These are phyloP conservation scores for Cryptococcus sp. DNA, from an alignment of 1,284 basidiomycete genomes.

Conservation along the genomic window DNA sequence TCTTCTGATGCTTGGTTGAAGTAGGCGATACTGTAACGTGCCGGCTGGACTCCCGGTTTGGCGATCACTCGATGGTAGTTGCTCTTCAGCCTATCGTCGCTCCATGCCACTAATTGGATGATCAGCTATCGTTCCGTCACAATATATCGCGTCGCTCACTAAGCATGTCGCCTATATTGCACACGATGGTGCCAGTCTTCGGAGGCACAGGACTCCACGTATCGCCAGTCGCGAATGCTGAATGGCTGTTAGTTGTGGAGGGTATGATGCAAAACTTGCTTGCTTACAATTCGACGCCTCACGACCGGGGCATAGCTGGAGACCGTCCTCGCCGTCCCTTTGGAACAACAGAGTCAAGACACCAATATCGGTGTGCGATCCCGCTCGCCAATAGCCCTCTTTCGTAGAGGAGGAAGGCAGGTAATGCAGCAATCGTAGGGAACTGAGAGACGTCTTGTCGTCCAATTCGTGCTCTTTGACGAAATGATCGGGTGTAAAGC, in stretches of 20 bases:
- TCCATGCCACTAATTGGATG: slow-evolving; percentile 17
- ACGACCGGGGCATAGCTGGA: slow-evolving; percentile 24
- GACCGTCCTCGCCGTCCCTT: slow-evolving; percentile 21
- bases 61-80: slow-evolving; percentile 24
- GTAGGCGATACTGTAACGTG: slow-evolving; percentile 24
- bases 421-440: slow-evolving; percentile 23
- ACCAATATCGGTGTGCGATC: slow-evolving; percentile 24
- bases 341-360: slow-evolving; percentile 23
- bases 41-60: slow-evolving; percentile 12
- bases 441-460: slow-evolving; percentile 4
- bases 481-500: slow-evolving; percentile 8
- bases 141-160: slow-evolving; percentile 4
- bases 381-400: slow-evolving; percentile 23
- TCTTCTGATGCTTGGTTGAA: slow-evolving; percentile 23
- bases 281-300: slow-evolving; percentile 3
- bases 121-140: not conserved
- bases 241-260: not conserved
- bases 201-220: slow-evolving; percentile 8
- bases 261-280: not conserved
- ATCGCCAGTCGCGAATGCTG: slow-evolving; percentile 10
- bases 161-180: slow-evolving; percentile 29
- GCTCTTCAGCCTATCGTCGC: slow-evolving; percentile 22
- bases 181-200: slow-evolving; percentile 17
- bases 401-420: slow-evolving; percentile 9
- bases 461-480: slow-evolving; percentile 7